Evolutionary conservation across 345 rosid species (phyloP), one percentile per base, ranked within the genome.

Genomic region (Draba incana): DNA sequence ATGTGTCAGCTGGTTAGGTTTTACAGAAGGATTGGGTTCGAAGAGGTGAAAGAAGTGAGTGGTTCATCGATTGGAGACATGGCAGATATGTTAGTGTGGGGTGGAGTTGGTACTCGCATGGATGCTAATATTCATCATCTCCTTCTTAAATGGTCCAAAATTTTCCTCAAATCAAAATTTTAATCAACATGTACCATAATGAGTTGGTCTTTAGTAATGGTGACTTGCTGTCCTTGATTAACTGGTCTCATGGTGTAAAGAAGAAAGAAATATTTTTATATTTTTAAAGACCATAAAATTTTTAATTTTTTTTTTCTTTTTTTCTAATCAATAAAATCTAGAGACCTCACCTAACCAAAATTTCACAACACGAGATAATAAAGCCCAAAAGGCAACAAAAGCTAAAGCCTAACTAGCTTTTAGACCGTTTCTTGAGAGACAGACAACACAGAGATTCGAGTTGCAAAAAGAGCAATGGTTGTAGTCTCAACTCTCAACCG

Each of bases 401-500:
- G 57, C 48, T 52, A 10, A 44, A 51, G 42, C 66, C 45, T 25
- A n/a, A 15, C 56, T 47, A 77, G 58, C 63, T 45, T n/a, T 33
- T 45, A 57, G 57, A 16, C 30, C 57, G 15, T 38, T 59, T 82
- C 77, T 70, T 74, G 84, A 62, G 89, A 75, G 57, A 88, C 89
- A 2, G 97, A 88, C 94, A 91, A 93, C 79, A 88, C 68, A 86
- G 20, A 20, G 20, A 87, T 88, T 60, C 88, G 75, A 31, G 89
- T 85, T 43, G 94, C 87, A 54, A 90, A 59, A 76, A 90, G 88
- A 57, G 92, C 89, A 60, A 88, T 71, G 60, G 95, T 85, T 46
- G 97, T 96, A 24, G 98, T 90, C 87, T 93, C 98, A 58, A 90
- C 95, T 61, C 96, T 86, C 55, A 90, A 76, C 11, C 94, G 84